Conservation (phyloP, 192 early-diverging fungal species). For the Coemansia reversa region DNA sequence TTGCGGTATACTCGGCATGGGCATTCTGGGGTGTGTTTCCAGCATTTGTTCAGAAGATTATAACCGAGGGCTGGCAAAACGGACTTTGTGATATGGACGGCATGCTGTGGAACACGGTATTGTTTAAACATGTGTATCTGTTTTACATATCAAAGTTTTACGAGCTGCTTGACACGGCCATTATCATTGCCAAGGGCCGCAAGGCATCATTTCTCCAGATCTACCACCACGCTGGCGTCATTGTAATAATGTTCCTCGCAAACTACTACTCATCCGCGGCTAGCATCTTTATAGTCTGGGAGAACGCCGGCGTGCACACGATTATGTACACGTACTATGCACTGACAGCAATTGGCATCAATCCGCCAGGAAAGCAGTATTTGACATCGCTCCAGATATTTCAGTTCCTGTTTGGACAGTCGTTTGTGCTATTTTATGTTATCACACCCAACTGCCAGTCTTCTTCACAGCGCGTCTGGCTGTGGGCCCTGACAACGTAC, state of each 20-base stretch:
- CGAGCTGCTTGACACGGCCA: conserved; percentile 79
- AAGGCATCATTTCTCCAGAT: conserved; percentile 74
- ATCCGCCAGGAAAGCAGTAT: too few species aligned
- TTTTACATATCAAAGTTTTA: conserved; percentile 83
- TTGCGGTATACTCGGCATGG: conserved; percentile 70
- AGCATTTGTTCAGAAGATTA: conserved; percentile 57
- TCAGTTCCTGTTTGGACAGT: too few species aligned
- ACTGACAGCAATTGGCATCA: too few species aligned
- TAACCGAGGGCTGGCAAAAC: conserved; percentile 51
- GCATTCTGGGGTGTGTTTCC: conserved; percentile 67
- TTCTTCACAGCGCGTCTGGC: too few species aligned
- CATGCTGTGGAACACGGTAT: conserved; percentile 64
- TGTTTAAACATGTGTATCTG: conserved; percentile 73
- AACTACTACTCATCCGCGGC: conserved; percentile 66
- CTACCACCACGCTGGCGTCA: conserved; percentile 85
- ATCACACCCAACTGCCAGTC: too few species aligned
- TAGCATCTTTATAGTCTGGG: conserved; percentile 75
- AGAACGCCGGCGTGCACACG: conserved; percentile 82
- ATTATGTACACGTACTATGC: too few species aligned
- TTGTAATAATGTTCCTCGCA: conserved; percentile 76
- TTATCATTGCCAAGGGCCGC: conserved; percentile 73
- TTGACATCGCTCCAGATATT: too few species aligned
- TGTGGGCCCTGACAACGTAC: too few species aligned
- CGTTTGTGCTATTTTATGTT: too few species aligned
- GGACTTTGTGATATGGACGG: conserved; percentile 68